Base-by-base conservation (phyloP, 176 grass and related monocot genomes). In the Ananas comosus region DNA sequence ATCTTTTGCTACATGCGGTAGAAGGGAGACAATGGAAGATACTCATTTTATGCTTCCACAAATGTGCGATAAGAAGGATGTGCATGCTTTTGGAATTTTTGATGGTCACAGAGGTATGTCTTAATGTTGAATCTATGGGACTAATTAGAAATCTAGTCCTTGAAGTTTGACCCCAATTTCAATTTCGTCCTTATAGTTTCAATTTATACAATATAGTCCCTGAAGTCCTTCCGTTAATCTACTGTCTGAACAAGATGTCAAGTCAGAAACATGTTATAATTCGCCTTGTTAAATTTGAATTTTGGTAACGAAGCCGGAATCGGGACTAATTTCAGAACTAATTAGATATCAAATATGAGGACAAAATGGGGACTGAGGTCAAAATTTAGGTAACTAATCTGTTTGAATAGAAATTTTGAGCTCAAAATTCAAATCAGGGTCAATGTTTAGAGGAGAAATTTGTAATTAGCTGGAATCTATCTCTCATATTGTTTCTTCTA, bases 1-100 rank as follows among this genome's bases (percentile, higher is more conserved):
- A 11, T 97, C 89, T 51, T 97, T 92, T 75, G 86, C 86, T 80
- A 92, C 89, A 67, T 81, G 94, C 11, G 89, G 94, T 2, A 86
- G 80, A 77, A 88, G 94, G 72, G 94, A 92, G 71, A 90, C 82
- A 68, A 97, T 97, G 89, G 94, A 97, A 85, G 94, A 97, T 86
- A 76, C 82, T 51, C 89, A 97, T 80, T 97, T 97, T 80, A 80
- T 97, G 80, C 82, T 88, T 86, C 86, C 86, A 51, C 69, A 77
- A 47, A 73, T 97, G 84, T 83, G 71, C 2, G 67, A 85, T 77
- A 71, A 87, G 77, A 81, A 89, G 33, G 74, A 85, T 48, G 74
- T 90, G 24, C 78, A 90, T 82, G 82, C 86, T 48, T 97, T 97
- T 73, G 93, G 93, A 74, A 90, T 97, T 78, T 97, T 92, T 69